Conservation (phyloP, 176 grass and related monocot genomes). For the Oryza punctata region DNA sequence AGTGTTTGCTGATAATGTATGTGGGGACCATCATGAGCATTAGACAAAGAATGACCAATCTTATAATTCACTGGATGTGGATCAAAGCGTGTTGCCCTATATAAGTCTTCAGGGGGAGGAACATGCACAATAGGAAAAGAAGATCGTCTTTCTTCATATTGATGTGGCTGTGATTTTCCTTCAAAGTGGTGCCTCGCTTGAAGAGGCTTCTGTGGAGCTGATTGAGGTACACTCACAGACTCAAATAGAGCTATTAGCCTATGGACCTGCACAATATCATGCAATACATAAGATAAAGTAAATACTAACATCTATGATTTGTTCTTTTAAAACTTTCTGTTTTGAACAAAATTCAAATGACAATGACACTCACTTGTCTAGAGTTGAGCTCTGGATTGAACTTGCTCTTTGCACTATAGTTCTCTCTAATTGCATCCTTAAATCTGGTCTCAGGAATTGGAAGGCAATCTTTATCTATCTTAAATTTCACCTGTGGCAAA, state of each 20-base stretch:
- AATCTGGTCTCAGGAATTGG: conserved; percentile 65
- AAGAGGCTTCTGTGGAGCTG: conserved; percentile 16
- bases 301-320: conserved; percentile 9
- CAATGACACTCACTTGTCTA: conserved; percentile 51
- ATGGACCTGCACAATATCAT: conserved; percentile 51
- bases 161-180: conserved; percentile 27
- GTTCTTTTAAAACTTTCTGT: conserved; percentile 24
- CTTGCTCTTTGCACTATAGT: conserved; percentile 59
- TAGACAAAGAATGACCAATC: conserved; percentile 31
- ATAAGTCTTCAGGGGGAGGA: conserved; percentile 40
- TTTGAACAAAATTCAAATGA: conserved; percentile 11
- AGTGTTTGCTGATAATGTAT: conserved; percentile 39
- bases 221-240: conserved; percentile 31
- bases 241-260: conserved; percentile 54
- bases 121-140: conserved; percentile 38
- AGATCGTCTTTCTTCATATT: conserved; percentile 36
- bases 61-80: conserved; percentile 35
- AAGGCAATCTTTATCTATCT: conserved; percentile 62
- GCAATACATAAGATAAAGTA: conserved; percentile 26
- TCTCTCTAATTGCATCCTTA: conserved; percentile 75
- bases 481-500: conserved; percentile 63
- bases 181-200: conserved; percentile 37
- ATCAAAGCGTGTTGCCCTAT: conserved; percentile 44
- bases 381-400: conserved; percentile 63
- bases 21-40: conserved; percentile 33